Evolutionary conservation across 2,329 filamentous ascomycete species (phyloP), one percentile per base, ranked within the genome.

Genomic region (Rutstroemia sp.): DNA sequence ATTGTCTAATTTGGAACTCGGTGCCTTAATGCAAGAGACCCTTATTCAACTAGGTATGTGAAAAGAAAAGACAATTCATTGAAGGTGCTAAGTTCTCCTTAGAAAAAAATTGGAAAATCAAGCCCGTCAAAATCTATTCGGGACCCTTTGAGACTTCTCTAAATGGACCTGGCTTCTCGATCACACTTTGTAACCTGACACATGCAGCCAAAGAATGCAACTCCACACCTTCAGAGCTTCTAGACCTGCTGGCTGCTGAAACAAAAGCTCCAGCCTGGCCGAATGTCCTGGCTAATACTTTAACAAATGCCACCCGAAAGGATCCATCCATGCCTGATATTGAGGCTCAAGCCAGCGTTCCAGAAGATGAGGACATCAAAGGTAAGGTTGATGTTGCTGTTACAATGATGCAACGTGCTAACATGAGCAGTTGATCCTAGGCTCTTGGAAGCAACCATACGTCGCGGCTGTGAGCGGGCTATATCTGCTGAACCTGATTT

Each of bases 1-100:
- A 61, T 74, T 83, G 65, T 82, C 79, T 2, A 73, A 77, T 58
- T 73, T 83, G 6, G 81, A 84, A 68, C 71, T 82, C 63, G 76
- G 77, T 6, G 80, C 79, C 1, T 50, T 80, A 52, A 74, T 75
- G 2, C 71, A 74, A 49, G 69, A 77, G 25, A 67, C 69, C 4
- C 61, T 74, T 1, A 65, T 70, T 46, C 70, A 74, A 12, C 67
- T 79, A 18, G 39, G 39, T 42, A 18, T 18, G 39, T 42, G 6
- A 8, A 42, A 42, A 8, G 10, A 34, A 34, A 10, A 4, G 9
- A 34, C 30, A 10, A 12, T 12, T 34, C 9, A 4, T 34, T 4
- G 30, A 34, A 34, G 30, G 12, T 34, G 30, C 30, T 34, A 34
- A 34, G 10, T 34, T 34, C 30, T 34, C 30, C 30, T 5, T 14